These are phyloP conservation scores for Cucurbita pepo DNA, from an alignment of 306 rosid genomes.

Conservation along the genomic window DNA sequence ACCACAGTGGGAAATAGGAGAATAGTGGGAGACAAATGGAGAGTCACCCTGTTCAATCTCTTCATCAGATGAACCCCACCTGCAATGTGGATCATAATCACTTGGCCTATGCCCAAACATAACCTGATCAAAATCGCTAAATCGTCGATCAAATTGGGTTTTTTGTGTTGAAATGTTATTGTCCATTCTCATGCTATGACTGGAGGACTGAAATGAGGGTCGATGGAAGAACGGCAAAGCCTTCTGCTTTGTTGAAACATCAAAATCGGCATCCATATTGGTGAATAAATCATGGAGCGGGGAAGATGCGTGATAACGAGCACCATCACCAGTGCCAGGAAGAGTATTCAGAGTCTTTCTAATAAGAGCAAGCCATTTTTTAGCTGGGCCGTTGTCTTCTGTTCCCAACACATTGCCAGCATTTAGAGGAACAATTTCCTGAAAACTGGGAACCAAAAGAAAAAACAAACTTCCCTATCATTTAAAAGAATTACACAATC, in stretches of 20 bases:
- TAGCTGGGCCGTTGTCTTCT: constrained; percentile 90
- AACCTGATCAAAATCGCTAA: constrained; percentile 71
- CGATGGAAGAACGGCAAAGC: constrained; percentile 69
- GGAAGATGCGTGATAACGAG: constrained; percentile 51
- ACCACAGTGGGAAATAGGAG: constrained; percentile 49
- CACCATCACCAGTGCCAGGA: constrained; percentile 44
- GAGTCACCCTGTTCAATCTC: constrained; percentile 66
- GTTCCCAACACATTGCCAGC: constrained; percentile 95
- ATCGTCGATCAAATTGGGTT: constrained; percentile 56
- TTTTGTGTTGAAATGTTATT: constrained; percentile 50
- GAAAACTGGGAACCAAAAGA: constrained; percentile 45
- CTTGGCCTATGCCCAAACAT: constrained; percentile 57
- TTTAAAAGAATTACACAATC: neutral
- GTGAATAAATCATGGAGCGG: constrained; percentile 66
- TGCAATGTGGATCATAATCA: constrained; percentile 61
- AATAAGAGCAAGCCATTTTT: constrained; percentile 85
- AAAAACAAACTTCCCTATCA: neutral
- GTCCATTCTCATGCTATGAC: constrained; percentile 86
- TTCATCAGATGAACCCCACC: constrained; percentile 85
- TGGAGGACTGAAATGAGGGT: constrained; percentile 73
- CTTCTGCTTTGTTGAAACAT: constrained; percentile 67
- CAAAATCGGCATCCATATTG: constrained; percentile 67
- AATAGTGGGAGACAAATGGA: constrained; percentile 38
- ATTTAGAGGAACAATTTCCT: constrained; percentile 93
- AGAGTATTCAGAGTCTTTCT: constrained; percentile 70